Percentiles rank a stretch among this genome's conserved stretches.
Evolutionary conservation across 2,329 filamentous ascomycete genomes (phyloP).

Genomic region (Xylariaceae sp.): DNA sequence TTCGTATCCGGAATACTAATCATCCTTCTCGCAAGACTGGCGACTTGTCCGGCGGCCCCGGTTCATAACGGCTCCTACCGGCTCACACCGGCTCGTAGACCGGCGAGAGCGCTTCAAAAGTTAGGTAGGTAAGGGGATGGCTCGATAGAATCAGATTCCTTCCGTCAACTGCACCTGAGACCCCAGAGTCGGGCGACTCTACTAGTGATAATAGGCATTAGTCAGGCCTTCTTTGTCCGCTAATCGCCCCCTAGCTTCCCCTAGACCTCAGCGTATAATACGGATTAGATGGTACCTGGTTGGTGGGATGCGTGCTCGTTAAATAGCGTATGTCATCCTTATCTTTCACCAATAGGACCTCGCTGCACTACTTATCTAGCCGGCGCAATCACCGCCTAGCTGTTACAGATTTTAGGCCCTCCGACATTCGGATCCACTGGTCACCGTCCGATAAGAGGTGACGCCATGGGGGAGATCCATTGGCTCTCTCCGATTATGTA

Average conservation of each 20-base stretch:
- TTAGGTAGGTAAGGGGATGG: not conserved
- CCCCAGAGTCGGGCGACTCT: no score
- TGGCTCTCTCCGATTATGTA: not conserved
- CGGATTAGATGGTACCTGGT: not conserved
- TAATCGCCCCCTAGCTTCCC: not conserved
- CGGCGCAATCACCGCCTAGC: conserved; percentile 18
- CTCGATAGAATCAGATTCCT: not conserved
- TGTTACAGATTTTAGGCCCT: not conserved
- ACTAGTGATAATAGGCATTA: not conserved
- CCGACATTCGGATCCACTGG: conserved; percentile 5
- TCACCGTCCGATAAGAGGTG: not conserved
- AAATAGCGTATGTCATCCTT: conserved; percentile 4
- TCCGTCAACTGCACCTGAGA: not conserved
- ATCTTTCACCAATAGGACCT: conserved; percentile 20
- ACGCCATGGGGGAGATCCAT: no score
- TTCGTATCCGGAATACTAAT: not conserved
- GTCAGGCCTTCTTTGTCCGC: not conserved
- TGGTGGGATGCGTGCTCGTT: not conserved
- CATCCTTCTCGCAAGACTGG: no score
- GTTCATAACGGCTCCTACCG: no score
- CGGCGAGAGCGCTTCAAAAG: not conserved
- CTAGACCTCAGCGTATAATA: not conserved
- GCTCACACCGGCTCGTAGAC: not conserved
- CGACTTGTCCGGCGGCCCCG: no score
- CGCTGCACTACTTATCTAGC: conserved; percentile 15